These are phyloP conservation scores for Boehmeria nivea DNA, from an alignment of 306 rosid genomes.

Conservation along the genomic window DNA sequence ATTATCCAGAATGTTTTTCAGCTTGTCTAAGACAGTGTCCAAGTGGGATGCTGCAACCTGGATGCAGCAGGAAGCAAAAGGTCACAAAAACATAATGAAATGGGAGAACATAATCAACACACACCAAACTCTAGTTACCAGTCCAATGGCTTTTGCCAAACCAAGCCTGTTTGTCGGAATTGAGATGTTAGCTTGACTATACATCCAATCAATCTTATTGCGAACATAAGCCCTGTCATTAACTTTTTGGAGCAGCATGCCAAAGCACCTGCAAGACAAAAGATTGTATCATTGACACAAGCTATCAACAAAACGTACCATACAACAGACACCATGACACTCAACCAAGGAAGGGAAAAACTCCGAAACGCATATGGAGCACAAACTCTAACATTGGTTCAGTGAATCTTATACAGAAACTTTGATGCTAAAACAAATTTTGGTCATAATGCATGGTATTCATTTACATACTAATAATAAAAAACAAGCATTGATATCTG, in stretches of 20 bases:
- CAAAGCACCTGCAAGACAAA: constrained; percentile 69
- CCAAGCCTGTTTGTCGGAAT: constrained; percentile 88
- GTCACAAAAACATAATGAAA: constrained; percentile 22
- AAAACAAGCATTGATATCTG: constrained; percentile 14
- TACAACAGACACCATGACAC: no score
- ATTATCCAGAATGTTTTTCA: constrained; percentile 82
- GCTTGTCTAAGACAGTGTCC: constrained; percentile 94
- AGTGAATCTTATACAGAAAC: constrained; percentile 6
- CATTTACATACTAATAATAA: background rate
- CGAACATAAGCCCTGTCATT: constrained; percentile 78
- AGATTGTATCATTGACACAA: constrained; percentile 10
- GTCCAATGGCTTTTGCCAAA: constrained; percentile 94
- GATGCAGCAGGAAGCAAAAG: constrained; percentile 20
- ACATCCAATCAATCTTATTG: constrained; percentile 86
- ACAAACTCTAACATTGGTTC: constrained; percentile 12
- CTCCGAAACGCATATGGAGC: background rate
- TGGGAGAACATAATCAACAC: constrained; percentile 22
- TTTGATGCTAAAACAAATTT: background rate
- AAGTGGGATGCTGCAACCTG: constrained; percentile 98
- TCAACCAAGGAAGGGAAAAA: no score
- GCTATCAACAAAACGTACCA: no score
- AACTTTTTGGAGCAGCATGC: constrained; percentile 85
- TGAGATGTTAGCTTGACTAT: constrained; percentile 66
- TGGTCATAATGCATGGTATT: background rate
- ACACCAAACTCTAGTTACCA: no score